These are phyloP conservation scores for Malania oleifera DNA, from an alignment of 164 flowering plant genomes.

Conservation along the genomic window DNA sequence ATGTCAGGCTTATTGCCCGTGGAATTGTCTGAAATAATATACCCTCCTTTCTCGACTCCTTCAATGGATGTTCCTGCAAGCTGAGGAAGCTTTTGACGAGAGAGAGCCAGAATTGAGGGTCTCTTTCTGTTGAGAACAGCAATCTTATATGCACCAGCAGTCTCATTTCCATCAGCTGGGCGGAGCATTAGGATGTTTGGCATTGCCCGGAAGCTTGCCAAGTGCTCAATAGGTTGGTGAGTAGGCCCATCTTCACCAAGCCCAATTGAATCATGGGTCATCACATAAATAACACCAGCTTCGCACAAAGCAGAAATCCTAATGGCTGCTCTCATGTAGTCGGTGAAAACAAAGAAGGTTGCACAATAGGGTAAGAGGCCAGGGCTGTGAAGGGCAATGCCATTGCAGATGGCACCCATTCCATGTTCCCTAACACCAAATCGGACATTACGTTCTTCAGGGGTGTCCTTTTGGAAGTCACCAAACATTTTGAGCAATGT, in stretches of 20 bases:
- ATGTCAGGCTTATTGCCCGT: conserved; percentile 85
- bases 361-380: conserved; percentile 95
- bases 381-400: conserved; percentile 85
- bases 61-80: conserved; percentile 86
- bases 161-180: conserved; percentile 98
- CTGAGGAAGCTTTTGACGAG: conserved; percentile 82
- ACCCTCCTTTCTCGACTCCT: conserved; percentile 91
- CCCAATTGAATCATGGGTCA: conserved; percentile 98
- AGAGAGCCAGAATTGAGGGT: conserved; percentile 91
- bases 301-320: conserved; percentile 82
- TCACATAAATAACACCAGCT: conserved; percentile 87
- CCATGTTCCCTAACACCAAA: conserved; percentile 96
- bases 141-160: conserved; percentile 92
- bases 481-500: conserved; percentile 86
- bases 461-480: conserved; percentile 90
- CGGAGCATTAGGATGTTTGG: conserved; percentile 94
- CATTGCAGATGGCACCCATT: conserved; percentile 97
- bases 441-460: conserved; percentile 85
- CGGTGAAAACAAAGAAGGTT: conserved; percentile 98
- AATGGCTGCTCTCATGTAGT: conserved; percentile 97
- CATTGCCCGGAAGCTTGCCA: conserved; percentile 98
- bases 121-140: conserved; percentile 74
- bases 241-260: conserved; percentile 99
- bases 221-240: conserved; percentile 98
- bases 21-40: conserved; percentile 78